phyloP scores from a whole-genome alignment of 1,284 basidiomycete species.

The Boletellus sp. region DNA sequence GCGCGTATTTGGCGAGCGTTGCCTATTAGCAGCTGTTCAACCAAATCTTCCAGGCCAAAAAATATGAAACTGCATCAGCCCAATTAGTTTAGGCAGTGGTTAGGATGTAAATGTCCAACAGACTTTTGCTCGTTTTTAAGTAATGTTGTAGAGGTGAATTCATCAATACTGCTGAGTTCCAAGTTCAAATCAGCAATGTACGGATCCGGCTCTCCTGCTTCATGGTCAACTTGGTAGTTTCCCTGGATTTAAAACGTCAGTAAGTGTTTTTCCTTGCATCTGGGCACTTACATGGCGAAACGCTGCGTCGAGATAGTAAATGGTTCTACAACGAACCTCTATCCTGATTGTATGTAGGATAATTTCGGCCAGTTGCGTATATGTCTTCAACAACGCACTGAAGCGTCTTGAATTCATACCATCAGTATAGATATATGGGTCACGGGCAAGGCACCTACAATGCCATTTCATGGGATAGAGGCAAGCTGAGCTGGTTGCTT shows the following conservation, averaged over 20 bases:
- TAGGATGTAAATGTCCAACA: slow-evolving; percentile 25
- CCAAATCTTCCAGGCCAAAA: slow-evolving; percentile 80
- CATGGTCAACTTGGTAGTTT: slow-evolving; percentile 77
- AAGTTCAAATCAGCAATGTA: slow-evolving; percentile 86
- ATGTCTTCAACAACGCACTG: slow-evolving; percentile 86
- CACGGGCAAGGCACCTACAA: slow-evolving; percentile 51
- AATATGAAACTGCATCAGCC: slow-evolving; percentile 70
- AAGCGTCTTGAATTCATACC: slow-evolving; percentile 62
- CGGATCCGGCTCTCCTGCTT: slow-evolving; percentile 87
- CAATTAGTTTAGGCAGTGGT: slow-evolving; percentile 1
- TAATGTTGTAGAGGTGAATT: slow-evolving; percentile 61
- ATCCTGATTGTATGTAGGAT: slow-evolving; percentile 87
- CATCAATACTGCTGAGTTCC: slow-evolving; percentile 78
- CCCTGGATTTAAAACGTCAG: slow-evolving; percentile 48
- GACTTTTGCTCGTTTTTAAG: slow-evolving; percentile 67
- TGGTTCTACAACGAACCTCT: slow-evolving; percentile 83
- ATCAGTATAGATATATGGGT: neutral
- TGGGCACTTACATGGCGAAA: slow-evolving; percentile 59
- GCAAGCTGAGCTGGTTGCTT: slow-evolving; percentile 58
- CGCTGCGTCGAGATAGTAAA: slow-evolving; percentile 80
- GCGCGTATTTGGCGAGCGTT: slow-evolving; percentile 70
- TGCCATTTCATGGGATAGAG: slow-evolving; percentile 83
- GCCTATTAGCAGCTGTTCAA: slow-evolving; percentile 80
- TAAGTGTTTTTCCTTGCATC: neutral
- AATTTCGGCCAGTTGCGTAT: slow-evolving; percentile 81